Conservation (phyloP, 345 rosid species). For the Eucalyptus sp. region DNA sequence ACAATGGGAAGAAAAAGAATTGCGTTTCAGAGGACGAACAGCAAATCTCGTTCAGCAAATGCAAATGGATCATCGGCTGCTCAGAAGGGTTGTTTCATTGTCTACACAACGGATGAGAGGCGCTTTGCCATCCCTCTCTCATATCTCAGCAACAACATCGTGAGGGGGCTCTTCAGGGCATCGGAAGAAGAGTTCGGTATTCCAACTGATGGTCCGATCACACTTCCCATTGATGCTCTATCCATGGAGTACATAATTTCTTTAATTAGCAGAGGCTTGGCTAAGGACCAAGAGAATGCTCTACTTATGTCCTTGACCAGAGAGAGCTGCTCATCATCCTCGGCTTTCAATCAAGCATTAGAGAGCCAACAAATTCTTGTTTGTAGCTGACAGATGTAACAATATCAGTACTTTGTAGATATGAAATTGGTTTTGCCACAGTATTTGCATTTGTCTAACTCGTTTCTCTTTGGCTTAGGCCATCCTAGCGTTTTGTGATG, state of each 20-base stretch:
- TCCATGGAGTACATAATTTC: conserved; percentile 3
- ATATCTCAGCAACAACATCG: background rate
- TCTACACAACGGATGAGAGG: background rate
- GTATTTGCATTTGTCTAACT: background rate
- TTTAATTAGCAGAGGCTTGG: conserved; percentile 1
- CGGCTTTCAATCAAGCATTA: background rate
- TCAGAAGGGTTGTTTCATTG: conserved; percentile 9
- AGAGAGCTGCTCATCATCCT: background rate
- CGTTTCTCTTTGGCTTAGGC: background rate
- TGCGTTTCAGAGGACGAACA: background rate
- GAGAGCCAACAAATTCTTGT: background rate
- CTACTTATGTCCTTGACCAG: background rate
- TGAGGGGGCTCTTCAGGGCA: background rate
- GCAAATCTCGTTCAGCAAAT: background rate
- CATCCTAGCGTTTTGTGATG: background rate
- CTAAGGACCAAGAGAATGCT: conserved; percentile 19
- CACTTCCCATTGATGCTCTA: background rate
- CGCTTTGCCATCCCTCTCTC: conserved; percentile 3
- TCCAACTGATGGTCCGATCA: background rate
- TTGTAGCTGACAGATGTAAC: background rate
- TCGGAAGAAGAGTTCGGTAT: conserved; percentile 1
- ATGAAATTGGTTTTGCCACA: background rate
- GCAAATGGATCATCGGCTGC: background rate
- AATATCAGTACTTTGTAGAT: background rate
- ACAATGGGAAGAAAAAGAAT: background rate